Base-by-base conservation (phyloP, 176 grass and related monocot genomes). In the Musa itinerans region DNA sequence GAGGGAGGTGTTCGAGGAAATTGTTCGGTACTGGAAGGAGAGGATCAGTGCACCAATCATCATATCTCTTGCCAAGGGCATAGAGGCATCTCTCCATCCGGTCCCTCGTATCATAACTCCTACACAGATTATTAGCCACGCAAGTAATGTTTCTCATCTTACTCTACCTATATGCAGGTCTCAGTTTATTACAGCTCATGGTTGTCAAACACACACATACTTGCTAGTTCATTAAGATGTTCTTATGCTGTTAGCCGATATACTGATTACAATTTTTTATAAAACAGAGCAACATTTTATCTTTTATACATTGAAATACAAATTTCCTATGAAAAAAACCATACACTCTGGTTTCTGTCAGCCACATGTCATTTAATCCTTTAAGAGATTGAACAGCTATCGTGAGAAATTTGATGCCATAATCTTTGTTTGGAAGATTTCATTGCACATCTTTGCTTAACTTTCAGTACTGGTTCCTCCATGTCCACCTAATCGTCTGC, bases 1-100 rank as follows among this genome's bases (percentile, higher is more conserved):
- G 8, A 83, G 91, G 53, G 91, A 89, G 5, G 88, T 99, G 57
- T 99, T 99, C 69, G 86, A 87, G 65, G 88, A 94, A 71, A 94
- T 99, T 12, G 74, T 76, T 12, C 83, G 82, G 75, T 94, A 99
- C 65, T 94, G 95, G 91, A 99, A 89, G 83, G 95, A 99, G 84
- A 87, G 95, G 81, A 83, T 91, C 23, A 85, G 53, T 21, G 27
- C 80, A 9, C 95, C 90, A 0, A 75, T 99, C 1, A 87, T 99
- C 17, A 87, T 99, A 74, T 94, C 90, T 1, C 86, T 99, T 65
- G 91, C 95, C 16, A 99, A 94, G 72, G 95, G 95, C 52, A 99
- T 99, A 43, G 95, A 99, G 49, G 95, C 95, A 2, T 81, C 86
- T 10, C 73, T 99, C 50, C 88, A 99, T 82, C 91, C 83, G 1